phyloP scores from a whole-genome alignment of 2,329 filamentous ascomycete species.

The Epichloe sibirici region DNA sequence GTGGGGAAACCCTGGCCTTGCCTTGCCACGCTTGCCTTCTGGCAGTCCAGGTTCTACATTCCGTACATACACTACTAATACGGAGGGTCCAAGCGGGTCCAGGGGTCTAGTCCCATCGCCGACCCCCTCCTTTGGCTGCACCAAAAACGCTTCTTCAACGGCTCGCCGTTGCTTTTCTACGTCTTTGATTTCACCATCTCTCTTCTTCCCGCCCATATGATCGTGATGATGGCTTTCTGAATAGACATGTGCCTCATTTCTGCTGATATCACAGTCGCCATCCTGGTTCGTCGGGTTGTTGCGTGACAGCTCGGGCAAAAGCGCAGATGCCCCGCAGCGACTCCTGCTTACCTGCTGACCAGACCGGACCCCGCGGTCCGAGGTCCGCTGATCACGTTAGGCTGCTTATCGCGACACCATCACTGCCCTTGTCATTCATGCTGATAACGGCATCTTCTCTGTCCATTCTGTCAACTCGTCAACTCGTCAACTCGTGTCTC shows the following conservation, averaged over 20 bases:
- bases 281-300: not conserved
- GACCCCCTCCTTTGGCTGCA: not conserved
- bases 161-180: not conserved
- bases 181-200: not conserved
- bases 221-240: conserved; percentile 3
- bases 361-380: conserved; percentile 6
- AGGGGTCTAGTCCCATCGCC: not conserved
- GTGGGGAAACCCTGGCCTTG: too few relatives aligned
- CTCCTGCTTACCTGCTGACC: conserved; percentile 7
- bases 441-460: not conserved
- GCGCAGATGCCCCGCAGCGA: not conserved
- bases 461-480: not conserved
- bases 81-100: not conserved
- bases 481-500: not conserved
- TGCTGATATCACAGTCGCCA: not conserved
- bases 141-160: not conserved
- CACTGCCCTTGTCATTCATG: not conserved
- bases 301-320: conserved; percentile 1
- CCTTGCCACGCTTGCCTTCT: too few relatives aligned
- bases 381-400: conserved; percentile 8
- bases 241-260: conserved; percentile 5
- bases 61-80: too few relatives aligned
- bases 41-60: too few relatives aligned
- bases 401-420: conserved; percentile 5
- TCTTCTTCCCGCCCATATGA: conserved; percentile 6